Evolutionary conservation across 352 stramenopile species (phyloP).

Genomic region (Pythium plurisporium): DNA sequence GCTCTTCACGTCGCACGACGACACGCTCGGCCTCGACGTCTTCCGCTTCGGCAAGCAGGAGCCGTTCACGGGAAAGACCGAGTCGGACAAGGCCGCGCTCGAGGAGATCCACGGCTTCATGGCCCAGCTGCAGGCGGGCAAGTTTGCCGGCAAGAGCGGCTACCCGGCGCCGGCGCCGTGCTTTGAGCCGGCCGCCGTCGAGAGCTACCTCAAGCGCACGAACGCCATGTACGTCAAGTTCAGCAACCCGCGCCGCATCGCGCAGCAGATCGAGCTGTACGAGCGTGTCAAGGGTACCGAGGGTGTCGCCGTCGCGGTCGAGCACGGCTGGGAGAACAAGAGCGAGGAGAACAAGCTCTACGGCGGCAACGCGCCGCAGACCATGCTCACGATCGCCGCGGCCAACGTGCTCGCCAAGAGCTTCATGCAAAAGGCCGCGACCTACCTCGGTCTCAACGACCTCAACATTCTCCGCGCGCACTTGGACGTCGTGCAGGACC

Average conservation of each 20-base stretch:
- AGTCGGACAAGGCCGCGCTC: constrained; percentile 51
- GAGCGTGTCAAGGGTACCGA: constrained; percentile 64
- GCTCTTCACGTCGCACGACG: constrained; percentile 86
- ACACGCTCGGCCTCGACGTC: constrained; percentile 81
- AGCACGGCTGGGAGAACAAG: constrained; percentile 79
- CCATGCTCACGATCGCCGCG: constrained; percentile 81
- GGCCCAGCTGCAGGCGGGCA: constrained; percentile 69
- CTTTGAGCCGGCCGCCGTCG: constrained; percentile 59
- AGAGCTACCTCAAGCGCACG: constrained; percentile 59
- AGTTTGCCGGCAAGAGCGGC: constrained; percentile 45
- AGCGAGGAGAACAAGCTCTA: constrained; percentile 81
- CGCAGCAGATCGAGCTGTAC: constrained; percentile 68
- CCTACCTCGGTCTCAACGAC: constrained; percentile 90
- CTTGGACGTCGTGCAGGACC: constrained; percentile 93
- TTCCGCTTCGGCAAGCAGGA: constrained; percentile 82
- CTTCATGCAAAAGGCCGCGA: constrained; percentile 76
- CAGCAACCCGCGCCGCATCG: constrained; percentile 70
- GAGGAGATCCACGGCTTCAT: constrained; percentile 61
- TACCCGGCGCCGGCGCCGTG: constrained; percentile 52
- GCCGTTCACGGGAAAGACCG: constrained; percentile 57
- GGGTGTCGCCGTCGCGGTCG: constrained; percentile 69
- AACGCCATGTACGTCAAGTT: constrained; percentile 84
- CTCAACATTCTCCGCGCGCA: constrained; percentile 94
- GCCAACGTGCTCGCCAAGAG: constrained; percentile 83
- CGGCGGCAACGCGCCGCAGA: constrained; percentile 49